Percentiles rank a stretch among this genome's conserved stretches.
phyloP scores from a whole-genome alignment of 352 stramenopile species.

The Phytophthora kernoviae region DNA sequence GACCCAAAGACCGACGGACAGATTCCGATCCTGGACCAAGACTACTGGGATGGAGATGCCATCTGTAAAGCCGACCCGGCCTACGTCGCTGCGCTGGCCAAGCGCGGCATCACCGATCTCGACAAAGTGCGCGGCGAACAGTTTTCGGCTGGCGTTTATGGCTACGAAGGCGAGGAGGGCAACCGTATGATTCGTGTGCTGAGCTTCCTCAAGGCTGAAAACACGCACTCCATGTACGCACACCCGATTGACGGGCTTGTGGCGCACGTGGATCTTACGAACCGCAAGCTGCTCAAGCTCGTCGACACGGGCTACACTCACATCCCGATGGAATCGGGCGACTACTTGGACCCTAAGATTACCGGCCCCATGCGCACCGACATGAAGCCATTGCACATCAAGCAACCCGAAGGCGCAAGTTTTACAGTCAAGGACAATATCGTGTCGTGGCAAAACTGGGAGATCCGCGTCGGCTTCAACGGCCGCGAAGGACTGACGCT shows the following conservation, averaged over 20 bases:
- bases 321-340: slow-evolving; percentile 45
- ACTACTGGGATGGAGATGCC: slow-evolving; percentile 47
- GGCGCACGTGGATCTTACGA: slow-evolving; percentile 49
- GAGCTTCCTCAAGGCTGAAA: slow-evolving; percentile 45
- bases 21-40: slow-evolving; percentile 50
- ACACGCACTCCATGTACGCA: slow-evolving; percentile 54
- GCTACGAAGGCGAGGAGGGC: slow-evolving; percentile 42
- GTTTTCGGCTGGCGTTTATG: slow-evolving; percentile 53
- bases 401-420: slow-evolving; percentile 74
- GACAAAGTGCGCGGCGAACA: slow-evolving; percentile 42
- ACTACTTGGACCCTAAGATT: slow-evolving; percentile 49
- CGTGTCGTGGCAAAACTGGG: slow-evolving; percentile 84
- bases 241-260: slow-evolving; percentile 56
- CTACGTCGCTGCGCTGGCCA: slow-evolving; percentile 45
- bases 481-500: slow-evolving; percentile 79
- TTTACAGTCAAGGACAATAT: slow-evolving; percentile 73
- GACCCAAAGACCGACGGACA: slow-evolving; percentile 47
- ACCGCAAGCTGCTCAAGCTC: slow-evolving; percentile 44
- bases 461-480: slow-evolving; percentile 84
- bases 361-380: slow-evolving; percentile 44
- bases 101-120: slow-evolving; percentile 52
- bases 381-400: slow-evolving; percentile 72
- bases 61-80: slow-evolving; percentile 50
- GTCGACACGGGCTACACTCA: slow-evolving; percentile 52
- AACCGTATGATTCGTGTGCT: slow-evolving; percentile 56